Evolutionary conservation across 2,329 filamentous ascomycete species (phyloP).

Genomic region (Sclerotinia borealis): DNA sequence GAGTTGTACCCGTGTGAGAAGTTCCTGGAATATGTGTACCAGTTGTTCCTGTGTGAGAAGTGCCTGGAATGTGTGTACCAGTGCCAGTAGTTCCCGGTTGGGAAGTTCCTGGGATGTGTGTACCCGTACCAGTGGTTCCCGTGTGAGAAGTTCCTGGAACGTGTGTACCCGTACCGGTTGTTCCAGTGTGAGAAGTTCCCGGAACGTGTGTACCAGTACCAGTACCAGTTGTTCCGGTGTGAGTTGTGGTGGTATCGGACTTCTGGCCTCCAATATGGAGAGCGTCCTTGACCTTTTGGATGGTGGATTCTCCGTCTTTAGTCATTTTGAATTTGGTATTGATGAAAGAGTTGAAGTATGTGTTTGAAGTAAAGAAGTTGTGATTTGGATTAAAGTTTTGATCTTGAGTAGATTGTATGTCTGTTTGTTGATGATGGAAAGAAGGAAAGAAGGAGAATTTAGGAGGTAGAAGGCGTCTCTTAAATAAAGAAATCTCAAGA

Average conservation of each 20-base stretch:
- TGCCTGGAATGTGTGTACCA: not conserved
- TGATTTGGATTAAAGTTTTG: not conserved
- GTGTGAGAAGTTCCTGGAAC: not conserved
- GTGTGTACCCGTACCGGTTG: conserved; percentile 37
- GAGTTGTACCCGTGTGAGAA: not conserved
- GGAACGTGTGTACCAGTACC: conserved; percentile 32
- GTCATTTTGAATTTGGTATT: conserved; percentile 34
- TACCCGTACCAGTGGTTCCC: conserved; percentile 2
- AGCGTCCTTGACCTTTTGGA: conserved; percentile 44
- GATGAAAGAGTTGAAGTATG: not conserved
- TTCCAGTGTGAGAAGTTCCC: not conserved
- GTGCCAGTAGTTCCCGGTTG: conserved; percentile 7
- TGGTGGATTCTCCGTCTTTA: conserved; percentile 30
- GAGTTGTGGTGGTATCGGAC: not conserved
- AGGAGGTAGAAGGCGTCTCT: not conserved
- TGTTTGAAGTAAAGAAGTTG: not conserved
- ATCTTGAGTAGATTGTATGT: not conserved
- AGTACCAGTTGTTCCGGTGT: conserved; percentile 31
- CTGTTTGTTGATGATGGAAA: not conserved
- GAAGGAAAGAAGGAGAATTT: not conserved
- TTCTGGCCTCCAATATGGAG: conserved; percentile 31
- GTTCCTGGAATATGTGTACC: not conserved
- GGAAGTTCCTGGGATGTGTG: not conserved
- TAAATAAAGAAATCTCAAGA: not conserved
- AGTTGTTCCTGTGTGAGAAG: not conserved